Base-by-base conservation (phyloP, 164 flowering plant genomes). In the Berberis vulgaris region DNA sequence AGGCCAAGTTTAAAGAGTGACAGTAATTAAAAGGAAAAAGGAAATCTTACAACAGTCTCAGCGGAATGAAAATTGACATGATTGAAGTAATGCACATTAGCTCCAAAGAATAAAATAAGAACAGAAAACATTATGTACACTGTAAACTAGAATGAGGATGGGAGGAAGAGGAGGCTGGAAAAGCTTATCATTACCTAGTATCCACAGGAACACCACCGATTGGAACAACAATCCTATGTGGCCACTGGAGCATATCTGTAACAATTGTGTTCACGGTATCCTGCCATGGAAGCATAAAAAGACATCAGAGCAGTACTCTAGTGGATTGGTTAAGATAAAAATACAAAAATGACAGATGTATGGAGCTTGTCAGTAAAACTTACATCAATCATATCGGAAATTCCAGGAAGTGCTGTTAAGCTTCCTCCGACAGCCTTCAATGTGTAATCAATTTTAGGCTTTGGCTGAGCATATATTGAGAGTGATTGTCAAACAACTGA, bases 351-450 rank as follows among this genome's bases (percentile, higher is more conserved):
- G 13, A 67, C 41, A 6, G 13, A 41, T 39, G 6, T 61, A 55
- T 10, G 56, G 43, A 57, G 44, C 4, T 4, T 45, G 41, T 43
- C 60, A 57, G n/a, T 6, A 57, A 7, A 55, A 78, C 96, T 79
- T 77, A 91, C 99, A 75, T 95, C 96, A 61, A 95, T 95, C 97
- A 95, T 91, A 77, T 95, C 99, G 40, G 97, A 86, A 66, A 95
- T 54, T 65, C 99, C 99, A 72, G 99, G 99, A 71, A 91, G 67
- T 54, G 99, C 99, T 7, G 99, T 86, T 60, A 95, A 74, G 76
- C 99, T 95, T 72, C 99, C 99, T 76, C 99, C 99, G 73, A 95
- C 85, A 57, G 99, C 99, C 77, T 95, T 91, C 65, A 95, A 74
- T 54, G 87, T 86, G 74, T 95, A 95, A 67, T 89, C 97, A 62